Conservation (phyloP, 2,329 filamentous ascomycete species). For the Cladosporium sp. region DNA sequence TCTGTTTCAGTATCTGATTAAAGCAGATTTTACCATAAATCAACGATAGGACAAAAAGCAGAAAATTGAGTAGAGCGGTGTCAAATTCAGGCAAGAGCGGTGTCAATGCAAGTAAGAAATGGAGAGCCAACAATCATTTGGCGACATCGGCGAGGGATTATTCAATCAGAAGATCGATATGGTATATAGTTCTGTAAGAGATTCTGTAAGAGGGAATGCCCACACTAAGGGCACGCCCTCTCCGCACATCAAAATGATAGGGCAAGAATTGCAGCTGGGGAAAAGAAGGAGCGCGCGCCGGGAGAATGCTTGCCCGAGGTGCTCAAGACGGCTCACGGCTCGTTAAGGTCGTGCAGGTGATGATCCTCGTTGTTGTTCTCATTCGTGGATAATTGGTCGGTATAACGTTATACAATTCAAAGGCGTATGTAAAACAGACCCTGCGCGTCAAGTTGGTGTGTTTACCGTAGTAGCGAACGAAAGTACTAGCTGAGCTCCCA, state of each 20-base stretch:
- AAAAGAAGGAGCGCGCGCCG: slow-evolving; percentile 1
- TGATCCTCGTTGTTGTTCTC: background rate
- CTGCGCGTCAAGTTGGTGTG: background rate
- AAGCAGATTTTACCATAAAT: background rate
- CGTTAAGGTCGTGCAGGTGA: background rate
- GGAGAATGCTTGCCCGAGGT: slow-evolving; percentile 1
- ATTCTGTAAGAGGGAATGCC: slow-evolving; percentile 1
- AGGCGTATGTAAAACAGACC: background rate
- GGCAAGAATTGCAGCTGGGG: slow-evolving; percentile 5
- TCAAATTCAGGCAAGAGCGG: background rate
- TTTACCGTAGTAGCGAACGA: background rate
- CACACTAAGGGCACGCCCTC: background rate
- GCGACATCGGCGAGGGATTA: slow-evolving; percentile 7
- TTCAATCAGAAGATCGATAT: background rate
- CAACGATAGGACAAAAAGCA: background rate
- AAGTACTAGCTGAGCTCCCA: background rate
- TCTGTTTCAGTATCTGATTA: background rate
- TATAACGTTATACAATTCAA: background rate
- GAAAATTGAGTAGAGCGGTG: background rate
- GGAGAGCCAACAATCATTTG: background rate
- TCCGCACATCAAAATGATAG: background rate
- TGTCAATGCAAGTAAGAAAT: background rate
- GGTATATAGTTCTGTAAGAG: slow-evolving; percentile 15
- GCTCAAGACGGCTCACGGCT: slow-evolving; percentile 8
- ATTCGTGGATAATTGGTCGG: background rate